Evolutionary conservation across 305 asterid species (phyloP), one percentile per base, ranked within the genome.

Genomic region (Striga hermonthica): DNA sequence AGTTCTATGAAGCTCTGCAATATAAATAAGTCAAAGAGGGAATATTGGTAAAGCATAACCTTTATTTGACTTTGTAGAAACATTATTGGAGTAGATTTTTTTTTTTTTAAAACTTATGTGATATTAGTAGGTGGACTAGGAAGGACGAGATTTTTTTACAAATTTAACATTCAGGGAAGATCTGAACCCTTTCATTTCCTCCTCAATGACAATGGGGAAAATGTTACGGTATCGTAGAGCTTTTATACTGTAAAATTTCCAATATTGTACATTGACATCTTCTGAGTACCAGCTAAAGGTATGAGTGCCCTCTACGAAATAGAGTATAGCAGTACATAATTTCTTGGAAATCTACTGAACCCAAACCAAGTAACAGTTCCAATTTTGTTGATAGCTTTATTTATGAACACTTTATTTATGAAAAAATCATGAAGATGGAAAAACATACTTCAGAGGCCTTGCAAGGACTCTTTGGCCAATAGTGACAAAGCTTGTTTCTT

Each of bases 381-480:
- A 35, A 9, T 12, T 60, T 53, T 55, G 56, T 45, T 53, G 60
- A 47, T 22, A 22, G 31, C 31, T 22, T 22, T 22, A 22, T 22
- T 22, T 22, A 22, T 22, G 31, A 22, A 22, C 2, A 22, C 31
- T 22, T 22, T 22, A 22, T 57, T 41, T 37, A 58, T 43, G 63
- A 39, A 57, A 48, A 22, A 31, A 12, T 44, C 7, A 38, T 13
- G 49, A 39, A 35, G 66, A 39, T 60, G 50, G 59, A 44, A 72
- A 57, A 75, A 80, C 88, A 48, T 73, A 88, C 96, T 83, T 88
- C 76, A 88, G 79, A 55, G 96, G 96, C 73, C 90, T 86, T 72
- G 96, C 96, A 40, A 88, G 91, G 78, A 88, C 91, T 84, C 96
- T 77, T 78, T 88, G 96, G 66, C 96, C 96, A 71, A 88, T 84